Conservation (phyloP, 169 alveolate genomes). For the Pseudocohnilembus persalinus region DNA sequence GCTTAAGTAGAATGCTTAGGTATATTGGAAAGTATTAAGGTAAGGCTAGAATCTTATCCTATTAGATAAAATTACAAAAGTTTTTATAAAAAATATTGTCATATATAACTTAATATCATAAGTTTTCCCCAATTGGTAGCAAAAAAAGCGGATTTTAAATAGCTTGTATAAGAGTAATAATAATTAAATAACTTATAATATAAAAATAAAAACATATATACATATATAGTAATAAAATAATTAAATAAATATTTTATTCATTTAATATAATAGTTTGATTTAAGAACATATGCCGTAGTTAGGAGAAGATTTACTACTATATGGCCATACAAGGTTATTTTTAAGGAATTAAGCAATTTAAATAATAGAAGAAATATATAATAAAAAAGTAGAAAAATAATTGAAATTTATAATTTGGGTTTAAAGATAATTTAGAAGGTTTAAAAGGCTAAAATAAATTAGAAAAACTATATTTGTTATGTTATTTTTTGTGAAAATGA, state of each 20-base stretch:
- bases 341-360: background rate
- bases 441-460: background rate
- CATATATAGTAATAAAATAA: too few relatives aligned
- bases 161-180: background rate
- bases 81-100: constrained; percentile 72
- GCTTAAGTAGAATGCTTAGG: constrained; percentile 81
- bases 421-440: background rate
- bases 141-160: background rate
- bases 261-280: background rate
- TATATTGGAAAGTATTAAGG: constrained; percentile 78
- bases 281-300: background rate
- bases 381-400: too few relatives aligned
- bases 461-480: background rate
- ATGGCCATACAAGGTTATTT: background rate
- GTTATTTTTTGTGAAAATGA: background rate
- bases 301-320: background rate
- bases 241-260: too few relatives aligned
- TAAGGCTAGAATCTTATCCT: constrained; percentile 74
- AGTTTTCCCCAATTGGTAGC: background rate
- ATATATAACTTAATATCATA: constrained; percentile 54
- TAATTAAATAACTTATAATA: too few relatives aligned
- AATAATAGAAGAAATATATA: background rate
- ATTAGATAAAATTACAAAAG: constrained; percentile 62
- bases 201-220: too few relatives aligned
- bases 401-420: too few relatives aligned